Evolutionary conservation across 345 rosid genomes (phyloP).

Genomic region (Salix caprea): DNA sequence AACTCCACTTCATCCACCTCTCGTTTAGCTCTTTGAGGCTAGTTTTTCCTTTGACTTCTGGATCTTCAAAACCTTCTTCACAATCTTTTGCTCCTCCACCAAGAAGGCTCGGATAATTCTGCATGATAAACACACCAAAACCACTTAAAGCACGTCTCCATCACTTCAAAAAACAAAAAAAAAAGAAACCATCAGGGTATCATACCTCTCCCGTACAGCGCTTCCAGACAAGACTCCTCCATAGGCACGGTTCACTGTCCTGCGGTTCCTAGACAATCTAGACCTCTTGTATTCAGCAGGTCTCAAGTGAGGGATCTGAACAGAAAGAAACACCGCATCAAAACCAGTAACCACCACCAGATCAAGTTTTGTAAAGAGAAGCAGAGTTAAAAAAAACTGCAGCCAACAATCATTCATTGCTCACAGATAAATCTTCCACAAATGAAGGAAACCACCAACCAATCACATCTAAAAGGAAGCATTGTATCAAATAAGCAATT

Average conservation of each 20-base stretch:
- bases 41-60: conserved; percentile 14
- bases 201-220: conserved; percentile 16
- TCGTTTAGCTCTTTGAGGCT: background rate
- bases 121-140: background rate
- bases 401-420: background rate
- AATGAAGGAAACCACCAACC: background rate
- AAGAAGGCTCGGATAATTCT: conserved; percentile 15
- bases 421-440: background rate
- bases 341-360: background rate
- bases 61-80: conserved; percentile 17
- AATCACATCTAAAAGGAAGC: background rate
- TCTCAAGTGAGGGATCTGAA: conserved; percentile 18
- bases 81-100: conserved; percentile 18
- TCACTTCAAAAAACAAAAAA: background rate
- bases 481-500: background rate
- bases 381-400: too few relatives aligned
- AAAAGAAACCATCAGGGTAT: background rate
- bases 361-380: background rate
- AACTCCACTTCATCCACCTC: too few relatives aligned
- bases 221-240: conserved; percentile 19
- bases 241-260: conserved; percentile 16
- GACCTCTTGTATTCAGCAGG: conserved; percentile 19
- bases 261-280: conserved; percentile 8
- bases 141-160: background rate
- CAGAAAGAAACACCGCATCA: background rate